These are phyloP conservation scores for Colletotrichum godetiae DNA, from an alignment of 2,329 filamentous ascomycete genomes.

Conservation along the genomic window DNA sequence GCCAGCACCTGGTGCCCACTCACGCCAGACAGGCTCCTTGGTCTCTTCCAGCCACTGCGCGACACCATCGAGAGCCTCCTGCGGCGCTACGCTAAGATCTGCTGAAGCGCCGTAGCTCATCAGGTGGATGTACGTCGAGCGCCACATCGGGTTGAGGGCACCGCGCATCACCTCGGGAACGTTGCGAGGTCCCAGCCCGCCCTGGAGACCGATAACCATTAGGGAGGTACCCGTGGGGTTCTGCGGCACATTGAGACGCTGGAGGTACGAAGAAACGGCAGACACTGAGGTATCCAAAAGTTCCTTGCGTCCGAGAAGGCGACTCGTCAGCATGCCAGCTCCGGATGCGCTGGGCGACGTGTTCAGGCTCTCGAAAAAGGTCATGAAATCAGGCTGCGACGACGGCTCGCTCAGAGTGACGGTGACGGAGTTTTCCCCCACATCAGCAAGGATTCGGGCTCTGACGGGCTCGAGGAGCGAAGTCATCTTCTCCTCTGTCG, in stretches of 20 bases:
- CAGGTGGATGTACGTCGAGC: constrained; percentile 49
- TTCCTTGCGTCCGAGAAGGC: constrained; percentile 34
- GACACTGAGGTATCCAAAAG: constrained; percentile 16
- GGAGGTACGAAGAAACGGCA: constrained; percentile 22
- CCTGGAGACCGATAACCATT: constrained; percentile 34
- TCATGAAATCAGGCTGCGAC: constrained; percentile 10
- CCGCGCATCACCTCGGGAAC: constrained; percentile 22
- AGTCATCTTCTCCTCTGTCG: constrained; percentile 1
- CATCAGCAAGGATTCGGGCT: constrained; percentile 3
- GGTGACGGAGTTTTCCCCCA: constrained; percentile 16
- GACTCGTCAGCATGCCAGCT: constrained; percentile 28
- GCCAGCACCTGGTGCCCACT: constrained; percentile 40
- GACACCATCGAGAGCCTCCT: constrained; percentile 42
- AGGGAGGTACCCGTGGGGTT: not conserved
- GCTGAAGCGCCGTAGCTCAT: constrained; percentile 39
- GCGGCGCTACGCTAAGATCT: constrained; percentile 20
- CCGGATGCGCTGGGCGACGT: not conserved
- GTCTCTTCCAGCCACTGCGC: constrained; percentile 38
- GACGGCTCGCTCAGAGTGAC: constrained; percentile 8
- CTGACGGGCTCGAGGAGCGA: constrained; percentile 12
- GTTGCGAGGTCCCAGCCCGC: constrained; percentile 21
- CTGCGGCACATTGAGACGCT: not conserved
- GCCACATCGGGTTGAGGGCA: constrained; percentile 58
- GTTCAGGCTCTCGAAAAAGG: constrained; percentile 24
- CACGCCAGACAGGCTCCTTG: constrained; percentile 43